Evolutionary conservation across 768 basidiomycete species (phyloP), one percentile per base, ranked within the genome.

Genomic region (Tylopilus sp.): DNA sequence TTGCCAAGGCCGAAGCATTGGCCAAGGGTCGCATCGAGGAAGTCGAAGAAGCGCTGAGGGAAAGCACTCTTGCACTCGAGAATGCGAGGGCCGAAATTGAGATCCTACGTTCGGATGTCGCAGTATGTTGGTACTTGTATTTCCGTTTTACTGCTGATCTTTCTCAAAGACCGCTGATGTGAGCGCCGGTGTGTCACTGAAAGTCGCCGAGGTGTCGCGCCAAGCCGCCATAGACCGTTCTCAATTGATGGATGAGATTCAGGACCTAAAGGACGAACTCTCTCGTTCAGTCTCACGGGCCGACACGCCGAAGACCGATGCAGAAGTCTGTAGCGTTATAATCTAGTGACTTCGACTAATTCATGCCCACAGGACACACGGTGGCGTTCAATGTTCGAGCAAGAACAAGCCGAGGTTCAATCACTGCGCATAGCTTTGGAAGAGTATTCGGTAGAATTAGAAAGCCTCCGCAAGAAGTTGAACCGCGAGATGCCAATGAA

Each of bases 31-130:
- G 92, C 26, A 77, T 92, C 0, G 86, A 86, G 53, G 96, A 99
- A 66, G 79, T 93, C 21, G 93, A 96, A 67, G 89, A 88, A 61
- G 96, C 96, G 3, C 73, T 98, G 36, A 76, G 87, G 57, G 94
- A 98, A 73, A 92, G 88, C 59, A 86, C 85, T 3, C 77, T 83
- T 41, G 91, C 95, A 0, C 78, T 98, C 11, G 95, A 98, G 69
- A 87, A 87, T 61, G 89, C 94, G 6, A 76, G 89, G 50, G 90
- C 89, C 14, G 96, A 99, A 69, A 87, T 98, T 13, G 96, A 99
- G 72, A 67, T 70, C 72, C 61, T 84, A 40, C 74, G 95, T 49
- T 71, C 80, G 30, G 96, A 97, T 54, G 74, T 89, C 40, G 76
- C 82, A 31, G 92, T 93, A 69, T 76, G 89, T 71, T 22, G 8